Evolutionary conservation across 2,329 filamentous ascomycete genomes (phyloP).

Genomic region (Immersiporthe knoxdaviesiana): DNA sequence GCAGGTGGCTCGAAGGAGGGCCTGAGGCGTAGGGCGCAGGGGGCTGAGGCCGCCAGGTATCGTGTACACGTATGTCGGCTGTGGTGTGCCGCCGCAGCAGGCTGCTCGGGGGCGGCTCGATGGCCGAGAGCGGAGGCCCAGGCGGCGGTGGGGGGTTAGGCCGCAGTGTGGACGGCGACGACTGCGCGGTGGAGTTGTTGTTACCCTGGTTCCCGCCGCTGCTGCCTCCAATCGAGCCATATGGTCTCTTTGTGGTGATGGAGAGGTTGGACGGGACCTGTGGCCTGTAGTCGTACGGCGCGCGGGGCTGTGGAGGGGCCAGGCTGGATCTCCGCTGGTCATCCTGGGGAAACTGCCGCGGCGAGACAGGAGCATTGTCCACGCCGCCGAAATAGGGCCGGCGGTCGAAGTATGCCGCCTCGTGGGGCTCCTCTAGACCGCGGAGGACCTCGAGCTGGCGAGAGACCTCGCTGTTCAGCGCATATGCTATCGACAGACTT

Average conservation of each 20-base stretch:
- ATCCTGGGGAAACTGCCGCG: conserved; percentile 83
- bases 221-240: conserved; percentile 81
- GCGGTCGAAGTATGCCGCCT: conserved; percentile 65
- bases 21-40: conserved; percentile 71
- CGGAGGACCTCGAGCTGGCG: conserved; percentile 62
- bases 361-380: conserved; percentile 81
- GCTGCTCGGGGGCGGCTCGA: conserved; percentile 67
- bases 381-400: conserved; percentile 69
- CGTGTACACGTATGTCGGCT: conserved; percentile 90
- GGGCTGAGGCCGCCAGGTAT: conserved; percentile 64
- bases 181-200: conserved; percentile 54
- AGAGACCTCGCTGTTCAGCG: conserved; percentile 62
- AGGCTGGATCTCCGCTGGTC: conserved; percentile 76
- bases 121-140: conserved; percentile 60
- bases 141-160: conserved; percentile 63
- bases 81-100: conserved; percentile 87
- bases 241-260: conserved; percentile 74
- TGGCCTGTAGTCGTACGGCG: conserved; percentile 70
- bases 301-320: conserved; percentile 61
- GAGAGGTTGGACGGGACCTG: conserved; percentile 82
- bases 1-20: conserved; percentile 54
- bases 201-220: conserved; percentile 37
- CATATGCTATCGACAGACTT: conserved; percentile 49
- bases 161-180: conserved; percentile 75
- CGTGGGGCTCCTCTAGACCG: conserved; percentile 66